Conservation (phyloP, 257 asterid species). For the Coffea canephora region DNA sequence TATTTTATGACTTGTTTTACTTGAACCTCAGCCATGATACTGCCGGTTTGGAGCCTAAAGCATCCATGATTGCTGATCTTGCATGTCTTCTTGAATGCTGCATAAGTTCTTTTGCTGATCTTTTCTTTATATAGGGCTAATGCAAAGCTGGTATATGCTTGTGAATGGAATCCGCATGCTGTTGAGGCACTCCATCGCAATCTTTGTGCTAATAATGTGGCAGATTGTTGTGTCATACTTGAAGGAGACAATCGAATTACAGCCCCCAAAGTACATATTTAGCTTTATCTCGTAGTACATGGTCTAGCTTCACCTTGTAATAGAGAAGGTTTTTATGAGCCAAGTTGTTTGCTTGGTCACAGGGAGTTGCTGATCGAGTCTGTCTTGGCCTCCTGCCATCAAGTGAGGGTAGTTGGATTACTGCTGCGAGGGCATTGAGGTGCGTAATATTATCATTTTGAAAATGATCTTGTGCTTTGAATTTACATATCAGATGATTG, state of each 20-base stretch:
- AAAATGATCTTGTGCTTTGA: neutral
- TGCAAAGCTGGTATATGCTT: slow-evolving; percentile 86
- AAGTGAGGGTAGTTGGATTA: slow-evolving; percentile 87
- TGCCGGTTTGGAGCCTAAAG: neutral
- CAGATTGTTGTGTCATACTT: slow-evolving; percentile 72
- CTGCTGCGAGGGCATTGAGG: slow-evolving; percentile 90
- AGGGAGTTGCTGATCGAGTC: slow-evolving; percentile 96
- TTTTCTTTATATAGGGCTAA: slow-evolving; percentile 52
- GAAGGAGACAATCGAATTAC: slow-evolving; percentile 90
- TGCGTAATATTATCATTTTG: slow-evolving; percentile 17
- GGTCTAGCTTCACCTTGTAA: slow-evolving; percentile 7
- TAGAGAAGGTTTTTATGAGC: neutral
- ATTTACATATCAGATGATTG: neutral
- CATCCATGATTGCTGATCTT: neutral
- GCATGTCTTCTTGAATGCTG: slow-evolving; percentile 15
- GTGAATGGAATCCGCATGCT: slow-evolving; percentile 97
- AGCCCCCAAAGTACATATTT: slow-evolving; percentile 71
- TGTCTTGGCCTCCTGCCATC: slow-evolving; percentile 94
- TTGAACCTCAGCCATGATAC: neutral
- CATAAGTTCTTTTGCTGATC: slow-evolving; percentile 5
- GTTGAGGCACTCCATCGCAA: slow-evolving; percentile 80
- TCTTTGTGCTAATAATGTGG: slow-evolving; percentile 67
- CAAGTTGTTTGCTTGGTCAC: slow-evolving; percentile 20
- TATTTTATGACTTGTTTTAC: neutral
- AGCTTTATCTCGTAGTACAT: slow-evolving; percentile 15